Conservation (phyloP, 2,329 filamentous ascomycete species). For the Calonectria pseudoreteaudii region DNA sequence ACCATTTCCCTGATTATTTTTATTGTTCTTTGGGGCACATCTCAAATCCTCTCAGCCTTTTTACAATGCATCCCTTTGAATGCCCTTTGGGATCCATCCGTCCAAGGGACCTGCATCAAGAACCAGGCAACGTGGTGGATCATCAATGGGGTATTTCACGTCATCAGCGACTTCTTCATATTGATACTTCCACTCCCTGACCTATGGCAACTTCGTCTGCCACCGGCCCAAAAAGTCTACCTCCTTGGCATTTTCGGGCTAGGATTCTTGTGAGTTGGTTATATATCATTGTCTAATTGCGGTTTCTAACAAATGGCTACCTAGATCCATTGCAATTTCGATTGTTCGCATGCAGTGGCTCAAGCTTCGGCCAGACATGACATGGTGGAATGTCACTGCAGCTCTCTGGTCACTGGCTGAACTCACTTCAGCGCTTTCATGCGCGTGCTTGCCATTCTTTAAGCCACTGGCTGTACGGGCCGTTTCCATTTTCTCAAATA, state of each 20-base stretch:
- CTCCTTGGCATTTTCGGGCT: constrained; percentile 26
- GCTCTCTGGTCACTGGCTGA: constrained; percentile 33
- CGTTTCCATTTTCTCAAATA: neutral
- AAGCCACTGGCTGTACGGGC: neutral
- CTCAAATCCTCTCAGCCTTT: constrained; percentile 11
- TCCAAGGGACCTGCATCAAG: constrained; percentile 10
- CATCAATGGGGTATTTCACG: constrained; percentile 16
- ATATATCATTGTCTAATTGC: fast-evolving
- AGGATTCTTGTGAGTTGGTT: constrained; percentile 27
- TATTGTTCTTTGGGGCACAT: constrained; percentile 18
- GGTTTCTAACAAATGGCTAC: neutral
- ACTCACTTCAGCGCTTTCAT: constrained; percentile 25
- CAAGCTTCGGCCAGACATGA: neutral
- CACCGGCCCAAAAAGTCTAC: constrained; percentile 23
- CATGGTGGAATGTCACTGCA: constrained; percentile 27
- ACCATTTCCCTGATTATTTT: constrained; percentile 9
- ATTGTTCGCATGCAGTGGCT: constrained; percentile 31
- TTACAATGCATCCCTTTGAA: constrained; percentile 23
- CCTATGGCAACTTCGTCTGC: constrained; percentile 29
- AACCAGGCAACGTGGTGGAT: constrained; percentile 8
- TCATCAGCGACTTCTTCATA: constrained; percentile 30
- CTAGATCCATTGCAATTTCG: neutral
- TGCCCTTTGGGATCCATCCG: constrained; percentile 17
- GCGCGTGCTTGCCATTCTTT: constrained; percentile 29
- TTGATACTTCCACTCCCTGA: constrained; percentile 26